phyloP scores from a whole-genome alignment of 2,329 filamentous ascomycete genomes.

The Mycogone perniciosa region DNA sequence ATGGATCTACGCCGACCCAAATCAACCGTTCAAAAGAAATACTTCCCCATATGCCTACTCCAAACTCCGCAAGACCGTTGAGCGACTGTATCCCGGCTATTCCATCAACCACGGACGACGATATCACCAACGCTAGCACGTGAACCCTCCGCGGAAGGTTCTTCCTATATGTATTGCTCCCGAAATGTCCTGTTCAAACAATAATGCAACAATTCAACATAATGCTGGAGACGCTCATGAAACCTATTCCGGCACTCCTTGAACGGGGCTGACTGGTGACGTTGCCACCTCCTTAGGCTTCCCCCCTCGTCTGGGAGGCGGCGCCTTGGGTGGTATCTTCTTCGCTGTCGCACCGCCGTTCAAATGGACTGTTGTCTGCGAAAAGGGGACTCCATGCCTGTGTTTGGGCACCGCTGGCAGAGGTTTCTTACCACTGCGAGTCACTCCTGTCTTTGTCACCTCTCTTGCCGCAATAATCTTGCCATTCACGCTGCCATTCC shows the following conservation, averaged over 20 bases:
- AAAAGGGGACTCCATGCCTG: constrained; percentile 44
- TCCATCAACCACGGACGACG: neutral
- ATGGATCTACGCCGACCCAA: too few relatives aligned
- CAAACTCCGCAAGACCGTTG: neutral
- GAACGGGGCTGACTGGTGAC: constrained; percentile 23
- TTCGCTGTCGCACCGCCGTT: constrained; percentile 26
- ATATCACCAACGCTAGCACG: neutral
- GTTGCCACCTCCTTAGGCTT: constrained; percentile 32
- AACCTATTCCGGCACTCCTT: constrained; percentile 18
- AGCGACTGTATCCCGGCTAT: neutral
- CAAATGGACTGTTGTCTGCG: constrained; percentile 25
- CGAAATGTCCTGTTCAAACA: too few relatives aligned
- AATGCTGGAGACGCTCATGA: neutral
- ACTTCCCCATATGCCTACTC: neutral
- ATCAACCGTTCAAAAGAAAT: neutral
- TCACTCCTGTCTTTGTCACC: constrained; percentile 21
- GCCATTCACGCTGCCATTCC: neutral
- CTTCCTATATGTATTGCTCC: too few relatives aligned
- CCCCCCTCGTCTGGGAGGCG: constrained; percentile 40
- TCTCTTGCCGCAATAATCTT: constrained; percentile 13
- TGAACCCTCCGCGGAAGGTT: neutral
- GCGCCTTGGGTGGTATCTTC: constrained; percentile 40
- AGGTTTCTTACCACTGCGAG: constrained; percentile 34
- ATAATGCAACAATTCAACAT: neutral
- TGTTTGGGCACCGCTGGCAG: constrained; percentile 52